phyloP scores from a whole-genome alignment of 2,329 filamentous ascomycete genomes.

The Fusarium stilboides region DNA sequence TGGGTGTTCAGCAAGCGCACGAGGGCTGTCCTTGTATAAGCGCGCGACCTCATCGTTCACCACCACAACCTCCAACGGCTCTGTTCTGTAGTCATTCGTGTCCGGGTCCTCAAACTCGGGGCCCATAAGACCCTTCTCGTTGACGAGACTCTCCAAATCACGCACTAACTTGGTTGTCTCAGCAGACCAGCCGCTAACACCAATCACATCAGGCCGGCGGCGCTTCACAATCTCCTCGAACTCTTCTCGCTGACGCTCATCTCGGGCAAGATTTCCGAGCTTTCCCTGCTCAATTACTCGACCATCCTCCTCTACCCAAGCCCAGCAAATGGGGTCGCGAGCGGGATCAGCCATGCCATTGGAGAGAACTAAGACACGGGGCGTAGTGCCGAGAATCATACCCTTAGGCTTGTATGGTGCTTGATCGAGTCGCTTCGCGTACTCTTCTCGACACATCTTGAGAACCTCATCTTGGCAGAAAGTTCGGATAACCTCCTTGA shows the following conservation, averaged over 20 bases:
- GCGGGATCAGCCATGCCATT: conserved; percentile 82
- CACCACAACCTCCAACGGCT: conserved; percentile 88
- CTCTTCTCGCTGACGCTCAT: conserved; percentile 75
- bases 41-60: conserved; percentile 98
- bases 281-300: conserved; percentile 91
- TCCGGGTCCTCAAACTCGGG: conserved; percentile 86
- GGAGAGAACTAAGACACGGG: conserved; percentile 88
- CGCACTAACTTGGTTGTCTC: conserved; percentile 88
- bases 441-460: conserved; percentile 90
- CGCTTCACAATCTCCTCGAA: conserved; percentile 86
- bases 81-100: conserved; percentile 80
- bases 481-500: conserved; percentile 94
- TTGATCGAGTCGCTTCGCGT: conserved; percentile 91
- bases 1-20: conserved; percentile 85
- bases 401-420: conserved; percentile 96
- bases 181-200: conserved; percentile 88
- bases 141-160: conserved; percentile 84
- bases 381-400: conserved; percentile 88
- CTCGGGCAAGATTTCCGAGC: conserved; percentile 82
- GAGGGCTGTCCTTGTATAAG: conserved; percentile 91
- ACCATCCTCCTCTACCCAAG: conserved; percentile 94
- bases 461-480: conserved; percentile 95
- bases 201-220: conserved; percentile 90
- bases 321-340: conserved; percentile 89
- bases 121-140: conserved; percentile 82